Evolutionary conservation across 306 rosid species (phyloP).

Genomic region (Pterocarpus macrocarpus): DNA sequence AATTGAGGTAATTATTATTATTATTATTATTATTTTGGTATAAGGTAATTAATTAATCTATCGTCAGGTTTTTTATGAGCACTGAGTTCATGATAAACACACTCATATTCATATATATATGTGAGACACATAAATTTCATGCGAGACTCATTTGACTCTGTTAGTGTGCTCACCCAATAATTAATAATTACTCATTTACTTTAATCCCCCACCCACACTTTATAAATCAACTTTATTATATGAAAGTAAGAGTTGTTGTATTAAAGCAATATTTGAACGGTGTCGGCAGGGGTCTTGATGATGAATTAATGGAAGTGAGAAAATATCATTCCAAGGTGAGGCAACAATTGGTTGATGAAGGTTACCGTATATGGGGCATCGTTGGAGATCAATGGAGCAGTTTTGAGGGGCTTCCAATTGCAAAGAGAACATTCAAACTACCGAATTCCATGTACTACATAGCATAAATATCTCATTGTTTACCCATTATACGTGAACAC

Average conservation of each 20-base stretch:
- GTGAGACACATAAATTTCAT: not conserved
- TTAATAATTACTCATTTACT: not conserved
- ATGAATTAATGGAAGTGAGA: conserved; percentile 62
- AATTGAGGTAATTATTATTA: conserved; percentile 53
- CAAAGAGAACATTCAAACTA: conserved; percentile 70
- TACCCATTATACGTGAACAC: not conserved
- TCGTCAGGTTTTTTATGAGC: not conserved
- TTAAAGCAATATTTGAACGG: not conserved
- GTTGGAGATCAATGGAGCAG: conserved; percentile 79
- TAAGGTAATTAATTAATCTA: too few species aligned
- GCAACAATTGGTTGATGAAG: conserved; percentile 56
- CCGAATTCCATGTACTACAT: conserved; percentile 66
- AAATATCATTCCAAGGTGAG: conserved; percentile 58
- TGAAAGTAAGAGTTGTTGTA: conserved; percentile 6
- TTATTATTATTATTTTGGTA: too few species aligned
- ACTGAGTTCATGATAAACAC: not conserved
- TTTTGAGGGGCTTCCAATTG: conserved; percentile 65
- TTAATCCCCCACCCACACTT: not conserved
- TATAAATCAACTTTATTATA: not conserved
- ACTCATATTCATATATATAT: too few species aligned
- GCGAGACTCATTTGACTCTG: not conserved
- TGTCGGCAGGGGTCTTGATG: conserved; percentile 62
- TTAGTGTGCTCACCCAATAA: not conserved
- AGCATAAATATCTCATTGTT: conserved; percentile 23
- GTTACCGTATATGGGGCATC: conserved; percentile 75